Evolutionary conservation across 257 asterid genomes (phyloP).

Genomic region (Anisodus tanguticus): DNA sequence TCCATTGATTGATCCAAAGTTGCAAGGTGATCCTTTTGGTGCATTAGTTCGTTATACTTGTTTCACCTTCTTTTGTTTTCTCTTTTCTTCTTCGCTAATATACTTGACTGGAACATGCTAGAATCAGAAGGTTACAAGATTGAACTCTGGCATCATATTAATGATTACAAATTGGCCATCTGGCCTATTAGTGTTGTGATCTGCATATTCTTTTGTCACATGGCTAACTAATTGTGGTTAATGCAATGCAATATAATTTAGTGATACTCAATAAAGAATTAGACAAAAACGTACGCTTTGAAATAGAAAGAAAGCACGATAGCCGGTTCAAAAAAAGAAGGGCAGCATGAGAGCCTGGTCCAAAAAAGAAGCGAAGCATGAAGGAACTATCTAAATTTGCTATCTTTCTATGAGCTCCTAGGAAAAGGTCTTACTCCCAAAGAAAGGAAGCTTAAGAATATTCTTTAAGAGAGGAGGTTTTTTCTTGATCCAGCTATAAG

Average conservation of each 20-base stretch:
- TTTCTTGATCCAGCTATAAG: constrained; percentile 13
- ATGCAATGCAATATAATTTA: neutral
- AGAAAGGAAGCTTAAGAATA: neutral
- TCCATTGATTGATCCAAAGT: neutral
- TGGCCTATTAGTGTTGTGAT: neutral
- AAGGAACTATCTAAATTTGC: neutral
- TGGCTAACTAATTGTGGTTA: neutral
- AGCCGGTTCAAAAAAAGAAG: neutral
- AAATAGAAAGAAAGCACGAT: neutral
- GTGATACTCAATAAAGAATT: neutral
- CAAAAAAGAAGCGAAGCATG: neutral
- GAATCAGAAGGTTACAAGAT: neutral
- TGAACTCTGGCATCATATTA: neutral
- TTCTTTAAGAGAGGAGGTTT: neutral
- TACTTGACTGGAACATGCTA: neutral
- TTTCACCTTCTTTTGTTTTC: neutral
- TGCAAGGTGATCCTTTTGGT: constrained; percentile 20
- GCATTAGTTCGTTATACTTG: neutral
- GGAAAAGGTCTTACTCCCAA: neutral
- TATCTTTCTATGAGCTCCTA: neutral
- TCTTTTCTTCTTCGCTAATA: neutral
- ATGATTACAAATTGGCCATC: neutral
- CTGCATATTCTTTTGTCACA: constrained; percentile 11
- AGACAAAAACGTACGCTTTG: neutral
- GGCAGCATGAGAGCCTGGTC: neutral